Conservation (phyloP, 371 early-diverging fungal genomes). For the Umbelopsis sp. region DNA sequence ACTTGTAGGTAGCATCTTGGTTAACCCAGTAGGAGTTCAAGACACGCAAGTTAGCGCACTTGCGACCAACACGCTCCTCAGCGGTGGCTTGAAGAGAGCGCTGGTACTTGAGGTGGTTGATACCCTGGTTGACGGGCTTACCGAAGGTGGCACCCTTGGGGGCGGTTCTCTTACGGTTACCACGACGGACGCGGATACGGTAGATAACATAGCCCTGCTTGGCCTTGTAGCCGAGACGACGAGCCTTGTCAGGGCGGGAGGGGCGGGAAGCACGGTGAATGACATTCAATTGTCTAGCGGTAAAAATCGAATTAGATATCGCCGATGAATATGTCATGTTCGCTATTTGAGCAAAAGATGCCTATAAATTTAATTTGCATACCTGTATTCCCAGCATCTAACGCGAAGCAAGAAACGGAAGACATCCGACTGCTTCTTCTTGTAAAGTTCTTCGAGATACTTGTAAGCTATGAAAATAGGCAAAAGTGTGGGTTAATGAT, state of each 20-base stretch:
- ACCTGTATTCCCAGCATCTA: constrained; percentile 89
- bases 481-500: not conserved
- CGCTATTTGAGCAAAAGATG: too few relatives aligned
- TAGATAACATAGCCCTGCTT: constrained; percentile 99
- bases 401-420: constrained; percentile 98
- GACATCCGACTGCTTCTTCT: constrained; percentile 99
- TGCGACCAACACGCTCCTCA: constrained; percentile 97
- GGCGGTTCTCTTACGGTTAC: constrained; percentile 95
- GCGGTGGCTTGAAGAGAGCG: constrained; percentile 92
- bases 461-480: constrained; percentile 72
- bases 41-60: constrained; percentile 94
- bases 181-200: constrained; percentile 98
- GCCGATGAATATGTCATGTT: too few relatives aligned
- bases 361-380: not conserved
- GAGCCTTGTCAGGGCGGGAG: constrained; percentile 97
- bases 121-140: constrained; percentile 98
- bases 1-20: constrained; percentile 98
- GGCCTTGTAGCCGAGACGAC: constrained; percentile 98
- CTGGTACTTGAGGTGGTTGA: constrained; percentile 97
- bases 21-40: constrained; percentile 99
- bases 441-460: constrained; percentile 97
- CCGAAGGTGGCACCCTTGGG: constrained; percentile 98
- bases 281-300: constrained; percentile 84
- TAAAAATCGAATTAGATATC: too few relatives aligned
- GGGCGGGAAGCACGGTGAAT: constrained; percentile 97